These are phyloP conservation scores for Chalciporus sphaerocephalus DNA, from an alignment of 768 basidiomycete genomes.

Conservation along the genomic window DNA sequence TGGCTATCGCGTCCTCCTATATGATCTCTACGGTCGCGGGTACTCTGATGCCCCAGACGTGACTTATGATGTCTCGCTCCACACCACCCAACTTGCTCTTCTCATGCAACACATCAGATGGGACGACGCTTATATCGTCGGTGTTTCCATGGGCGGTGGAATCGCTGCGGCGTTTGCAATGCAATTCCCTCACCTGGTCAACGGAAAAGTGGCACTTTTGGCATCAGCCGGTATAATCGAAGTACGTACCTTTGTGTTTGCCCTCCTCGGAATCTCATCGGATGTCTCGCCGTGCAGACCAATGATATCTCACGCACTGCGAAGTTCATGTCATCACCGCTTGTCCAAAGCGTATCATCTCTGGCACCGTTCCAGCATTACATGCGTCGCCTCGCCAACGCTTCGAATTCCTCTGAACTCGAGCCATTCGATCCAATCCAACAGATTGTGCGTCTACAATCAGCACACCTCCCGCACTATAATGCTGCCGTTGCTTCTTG, in stretches of 20 bases:
- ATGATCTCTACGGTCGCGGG: slow-evolving; percentile 78
- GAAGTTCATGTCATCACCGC: slow-evolving; percentile 73
- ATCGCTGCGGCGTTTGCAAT: slow-evolving; percentile 68
- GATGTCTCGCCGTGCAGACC: slow-evolving; percentile 35
- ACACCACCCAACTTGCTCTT: slow-evolving; percentile 75
- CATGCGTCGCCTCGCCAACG: slow-evolving; percentile 46
- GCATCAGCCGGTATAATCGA: slow-evolving; percentile 69
- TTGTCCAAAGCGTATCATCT: slow-evolving; percentile 64
- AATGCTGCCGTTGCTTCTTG: slow-evolving; percentile 76
- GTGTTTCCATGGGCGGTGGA: slow-evolving; percentile 79
- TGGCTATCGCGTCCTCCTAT: slow-evolving; percentile 72
- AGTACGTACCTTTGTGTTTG: slow-evolving; percentile 31
- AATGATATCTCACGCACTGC: slow-evolving; percentile 67
- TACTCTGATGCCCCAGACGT: slow-evolving; percentile 78
- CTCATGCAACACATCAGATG: slow-evolving; percentile 76
- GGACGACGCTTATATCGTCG: slow-evolving; percentile 60
- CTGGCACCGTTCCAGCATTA: slow-evolving; percentile 60
- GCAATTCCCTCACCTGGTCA: slow-evolving; percentile 68
- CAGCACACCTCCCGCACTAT: slow-evolving; percentile 69
- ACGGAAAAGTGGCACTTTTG: slow-evolving; percentile 59
- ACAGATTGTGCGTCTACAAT: slow-evolving; percentile 73
- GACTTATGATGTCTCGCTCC: slow-evolving; percentile 60
- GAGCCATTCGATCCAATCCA: slow-evolving; percentile 34
- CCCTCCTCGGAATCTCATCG: background rate
- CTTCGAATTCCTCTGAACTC: slow-evolving; percentile 19